Base-by-base conservation (phyloP, 2,329 filamentous ascomycete genomes). In the Beauveria sp. region DNA sequence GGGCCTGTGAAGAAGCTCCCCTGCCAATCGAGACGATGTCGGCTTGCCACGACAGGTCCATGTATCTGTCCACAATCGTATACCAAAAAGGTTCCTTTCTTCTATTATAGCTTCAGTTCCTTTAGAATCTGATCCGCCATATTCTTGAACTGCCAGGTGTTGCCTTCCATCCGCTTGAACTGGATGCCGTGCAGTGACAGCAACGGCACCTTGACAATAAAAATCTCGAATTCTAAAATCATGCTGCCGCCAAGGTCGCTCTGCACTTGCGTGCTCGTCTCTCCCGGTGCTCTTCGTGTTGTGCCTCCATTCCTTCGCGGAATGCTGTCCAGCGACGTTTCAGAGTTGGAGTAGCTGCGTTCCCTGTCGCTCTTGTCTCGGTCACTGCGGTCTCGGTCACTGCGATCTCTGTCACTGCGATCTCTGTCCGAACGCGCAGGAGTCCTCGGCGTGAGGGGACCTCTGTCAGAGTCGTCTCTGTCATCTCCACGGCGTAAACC, bases 61-160 rank as follows among this genome's bases (percentile, higher is more conserved):
- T 9, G 9, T 53, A 22, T 38, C 49, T 31, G 45, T 46, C 57
- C 26, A n/a, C 26, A 28, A 60, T 52, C 38, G 26, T 60, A 38
- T 60, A 52, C 57, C 57, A 34, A 60, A 48, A 28, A 40, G 14
- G 14, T 18, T 14, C 38, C 26, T 14, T 5, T 5, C 14, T 12
- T 9, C 18, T 28, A n/a, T 54, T 77, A 96, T 65, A 98, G 82
- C 71, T 87, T 87, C 67, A 99, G 77, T 73, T 95, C 92, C 71
- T 89, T 86, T 67, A 99, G 79, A 69, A 99, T 97, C 69, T 92
- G 92, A 75, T 96, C 93, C 42, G 95, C 95, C 92, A 98, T 96
- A 71, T 91, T 93, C 80, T 97, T 96, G 78, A 96, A 99, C 75
- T 97, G 93, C 93, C 93, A 98, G 63, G 95, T 98, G 63, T 96